Percentiles rank a stretch among this genome's conserved stretches.
phyloP scores from a whole-genome alignment of 2,329 filamentous ascomycete species.

The Fusarium sulawesiense region DNA sequence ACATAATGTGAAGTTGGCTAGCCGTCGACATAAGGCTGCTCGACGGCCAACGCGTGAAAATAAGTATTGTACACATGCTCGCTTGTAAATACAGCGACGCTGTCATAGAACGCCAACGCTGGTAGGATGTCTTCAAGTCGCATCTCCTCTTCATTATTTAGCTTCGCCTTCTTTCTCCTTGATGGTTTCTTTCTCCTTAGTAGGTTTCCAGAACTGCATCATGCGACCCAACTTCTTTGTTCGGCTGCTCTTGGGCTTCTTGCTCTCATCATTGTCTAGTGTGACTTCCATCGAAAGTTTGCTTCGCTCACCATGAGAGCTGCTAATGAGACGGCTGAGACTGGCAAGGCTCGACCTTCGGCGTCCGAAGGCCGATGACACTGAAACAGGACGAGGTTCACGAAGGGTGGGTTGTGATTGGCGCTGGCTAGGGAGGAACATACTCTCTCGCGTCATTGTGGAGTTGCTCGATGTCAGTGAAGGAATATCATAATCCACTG shows the following conservation, averaged over 20 bases:
- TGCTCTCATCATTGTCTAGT: constrained; percentile 64
- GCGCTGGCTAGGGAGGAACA: constrained; percentile 58
- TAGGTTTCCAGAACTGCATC: constrained; percentile 82
- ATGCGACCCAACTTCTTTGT: constrained; percentile 77
- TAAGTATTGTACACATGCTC: constrained; percentile 53
- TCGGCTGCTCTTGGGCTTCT: constrained; percentile 70
- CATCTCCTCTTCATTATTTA: constrained; percentile 32
- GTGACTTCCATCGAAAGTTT: constrained; percentile 78
- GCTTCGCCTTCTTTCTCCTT: constrained; percentile 56
- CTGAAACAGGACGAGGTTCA: constrained; percentile 70
- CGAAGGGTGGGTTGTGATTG: constrained; percentile 61
- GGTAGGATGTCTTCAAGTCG: constrained; percentile 14
- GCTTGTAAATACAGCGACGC: constrained; percentile 52
- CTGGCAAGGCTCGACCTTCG: constrained; percentile 82
- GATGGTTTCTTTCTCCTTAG: constrained; percentile 63
- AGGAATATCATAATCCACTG: constrained; percentile 75
- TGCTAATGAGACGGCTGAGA: constrained; percentile 79
- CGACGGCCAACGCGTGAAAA: constrained; percentile 42
- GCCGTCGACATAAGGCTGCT: constrained; percentile 6
- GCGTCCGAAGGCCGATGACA: constrained; percentile 72
- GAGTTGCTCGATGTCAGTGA: constrained; percentile 81
- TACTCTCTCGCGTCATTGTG: constrained; percentile 78
- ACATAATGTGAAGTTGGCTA: constrained; percentile 14
- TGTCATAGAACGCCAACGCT: constrained; percentile 34
- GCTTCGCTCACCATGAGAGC: constrained; percentile 78